Base-by-base conservation (phyloP, 495 filamentous ascomycete genomes). In the Neurospora tetraspora region DNA sequence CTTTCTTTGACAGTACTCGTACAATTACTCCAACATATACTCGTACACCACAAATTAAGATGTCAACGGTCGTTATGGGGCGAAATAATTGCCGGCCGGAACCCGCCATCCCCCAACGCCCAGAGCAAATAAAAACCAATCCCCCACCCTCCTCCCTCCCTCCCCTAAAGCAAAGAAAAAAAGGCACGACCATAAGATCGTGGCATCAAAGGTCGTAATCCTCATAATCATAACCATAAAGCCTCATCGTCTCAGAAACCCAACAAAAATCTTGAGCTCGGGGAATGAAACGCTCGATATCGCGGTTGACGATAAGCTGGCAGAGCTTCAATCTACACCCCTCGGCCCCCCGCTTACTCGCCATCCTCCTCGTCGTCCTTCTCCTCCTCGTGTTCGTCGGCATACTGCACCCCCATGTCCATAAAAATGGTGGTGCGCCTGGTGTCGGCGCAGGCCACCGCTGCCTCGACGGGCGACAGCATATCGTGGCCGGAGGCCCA, bases 231-330 rank as follows among this genome's bases (percentile, higher is more conserved):
- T 14, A 16, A 59, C 20, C 47, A 59, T 5, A 27, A 27, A 59
- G 10, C 23, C 23, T 31, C 2, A 31, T 59, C 23, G 23, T 16
- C 47, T 14, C 11, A 27, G 23, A 14, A 59, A 27, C 43, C 4
- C 47, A 59, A 47, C 6, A 18, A 42, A 14, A n/a, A 2, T 34
- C 86, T 96, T 97, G 88, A 99, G 90, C 85, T 97, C 95, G 43
- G 96, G 96, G 96, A 86, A 99, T 99, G 88, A 99, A 99, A 74
- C 93, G 90, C 86, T 98, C 95, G 78, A 99, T 99, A 92, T 99
- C 96, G 85, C 93, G 94, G 91, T 99, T 99, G 86, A 93, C 92
- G 80, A 99, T 99, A 77, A 99, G 88, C 83, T 89, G 89, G 90
- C 96, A 98, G 74, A 98, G 84, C 86, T 94, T 94, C 90, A 34